These are phyloP conservation scores for Prunus mira DNA, from an alignment of 306 rosid species.

Conservation along the genomic window DNA sequence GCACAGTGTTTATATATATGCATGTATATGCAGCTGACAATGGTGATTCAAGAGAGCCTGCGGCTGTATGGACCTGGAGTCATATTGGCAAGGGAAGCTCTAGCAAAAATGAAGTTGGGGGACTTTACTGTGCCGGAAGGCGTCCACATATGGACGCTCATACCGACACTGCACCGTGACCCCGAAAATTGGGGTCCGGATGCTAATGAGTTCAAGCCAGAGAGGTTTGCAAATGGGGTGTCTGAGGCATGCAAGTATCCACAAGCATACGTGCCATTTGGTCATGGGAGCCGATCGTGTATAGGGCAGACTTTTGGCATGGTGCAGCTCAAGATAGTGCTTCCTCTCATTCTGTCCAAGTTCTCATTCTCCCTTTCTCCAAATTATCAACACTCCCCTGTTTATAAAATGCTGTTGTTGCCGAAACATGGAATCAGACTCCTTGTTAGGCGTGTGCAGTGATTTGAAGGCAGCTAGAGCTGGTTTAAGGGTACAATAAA, in stretches of 20 bases:
- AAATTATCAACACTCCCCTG: slow-evolving; percentile 14
- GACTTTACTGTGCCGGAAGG: neutral
- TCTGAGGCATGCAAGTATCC: slow-evolving; percentile 15
- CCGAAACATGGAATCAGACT: slow-evolving; percentile 9
- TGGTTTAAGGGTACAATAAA: neutral
- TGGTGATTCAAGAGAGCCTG: slow-evolving; percentile 3
- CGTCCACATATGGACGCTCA: neutral
- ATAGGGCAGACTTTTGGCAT: slow-evolving; percentile 11
- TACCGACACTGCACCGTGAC: slow-evolving; percentile 9
- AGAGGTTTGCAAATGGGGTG: slow-evolving; percentile 18
- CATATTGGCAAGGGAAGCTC: neutral
- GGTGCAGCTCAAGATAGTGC: slow-evolving; percentile 12
- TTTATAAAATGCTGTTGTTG: slow-evolving; percentile 11
- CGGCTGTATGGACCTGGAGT: neutral
- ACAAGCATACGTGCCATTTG: slow-evolving; percentile 16
- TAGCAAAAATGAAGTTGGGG: neutral
- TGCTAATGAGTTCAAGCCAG: slow-evolving; percentile 15
- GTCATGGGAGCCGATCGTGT: slow-evolving; percentile 10
- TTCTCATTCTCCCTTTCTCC: slow-evolving; percentile 9
- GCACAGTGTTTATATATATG: neutral
- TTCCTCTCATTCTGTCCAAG: slow-evolving; percentile 1
- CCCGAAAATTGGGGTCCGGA: slow-evolving; percentile 15
- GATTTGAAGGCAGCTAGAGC: neutral
- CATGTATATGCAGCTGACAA: neutral
- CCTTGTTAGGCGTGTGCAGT: neutral